Evolutionary conservation across 1,139 yeast species (phyloP).

Genomic region (Entelexis paramagnoliae): DNA sequence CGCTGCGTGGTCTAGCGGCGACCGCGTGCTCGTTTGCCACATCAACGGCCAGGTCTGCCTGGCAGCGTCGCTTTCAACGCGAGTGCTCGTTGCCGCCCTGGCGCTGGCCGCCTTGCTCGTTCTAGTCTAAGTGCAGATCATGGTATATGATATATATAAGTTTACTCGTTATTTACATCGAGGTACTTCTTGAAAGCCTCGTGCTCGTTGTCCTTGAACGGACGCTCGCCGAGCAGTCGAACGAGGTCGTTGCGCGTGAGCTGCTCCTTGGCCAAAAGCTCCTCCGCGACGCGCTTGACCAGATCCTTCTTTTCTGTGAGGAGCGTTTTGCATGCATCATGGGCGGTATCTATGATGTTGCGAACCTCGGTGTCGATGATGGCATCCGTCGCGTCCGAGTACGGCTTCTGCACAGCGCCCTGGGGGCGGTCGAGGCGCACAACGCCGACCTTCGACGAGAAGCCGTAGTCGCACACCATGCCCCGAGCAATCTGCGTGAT

Average conservation of each 20-base stretch:
- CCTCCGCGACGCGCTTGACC: slow-evolving; percentile 79
- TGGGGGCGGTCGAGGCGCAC: slow-evolving; percentile 63
- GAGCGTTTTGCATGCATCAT: slow-evolving; percentile 54
- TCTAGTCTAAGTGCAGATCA: not conserved
- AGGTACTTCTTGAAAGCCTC: slow-evolving; percentile 87
- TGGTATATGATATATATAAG: not conserved
- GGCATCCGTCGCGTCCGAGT: slow-evolving; percentile 75
- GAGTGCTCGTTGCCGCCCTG: not conserved
- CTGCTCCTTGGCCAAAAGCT: slow-evolving; percentile 70
- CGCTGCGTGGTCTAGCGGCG: not conserved
- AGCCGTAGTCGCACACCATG: slow-evolving; percentile 86
- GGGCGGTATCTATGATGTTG: slow-evolving; percentile 68
- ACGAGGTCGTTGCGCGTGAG: slow-evolving; percentile 87
- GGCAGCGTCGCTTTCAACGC: not conserved
- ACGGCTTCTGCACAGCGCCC: slow-evolving; percentile 62
- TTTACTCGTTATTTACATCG: slow-evolving; percentile 19
- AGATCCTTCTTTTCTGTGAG: slow-evolving; percentile 56
- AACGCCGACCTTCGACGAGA: slow-evolving; percentile 79
- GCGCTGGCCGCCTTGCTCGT: not conserved
- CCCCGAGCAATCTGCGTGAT: slow-evolving; percentile 85
- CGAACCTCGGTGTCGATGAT: slow-evolving; percentile 76
- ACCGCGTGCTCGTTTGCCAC: not conserved
- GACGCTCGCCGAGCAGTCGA: slow-evolving; percentile 75
- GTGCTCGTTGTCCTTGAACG: slow-evolving; percentile 64
- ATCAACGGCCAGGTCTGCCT: not conserved